Evolutionary conservation across 345 rosid genomes (phyloP).

Genomic region (Gossypium anomalum): DNA sequence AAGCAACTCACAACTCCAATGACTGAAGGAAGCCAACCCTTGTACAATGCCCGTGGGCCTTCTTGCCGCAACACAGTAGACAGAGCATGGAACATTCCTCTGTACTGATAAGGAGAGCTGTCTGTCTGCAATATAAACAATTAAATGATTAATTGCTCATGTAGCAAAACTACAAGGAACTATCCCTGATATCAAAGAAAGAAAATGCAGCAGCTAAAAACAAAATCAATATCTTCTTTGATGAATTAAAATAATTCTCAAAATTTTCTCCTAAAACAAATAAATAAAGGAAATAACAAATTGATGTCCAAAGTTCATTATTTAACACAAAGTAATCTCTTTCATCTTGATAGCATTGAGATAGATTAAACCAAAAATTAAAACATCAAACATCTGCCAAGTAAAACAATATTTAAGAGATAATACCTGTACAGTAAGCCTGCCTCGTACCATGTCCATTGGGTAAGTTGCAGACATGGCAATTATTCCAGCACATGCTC

Average conservation of each 20-base stretch:
- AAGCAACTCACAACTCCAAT: slow-evolving; percentile 89
- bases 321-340: not conserved
- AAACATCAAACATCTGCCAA: not conserved
- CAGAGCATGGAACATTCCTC: slow-evolving; percentile 91
- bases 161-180: not conserved
- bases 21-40: slow-evolving; percentile 99
- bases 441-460: slow-evolving; percentile 98
- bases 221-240: not conserved
- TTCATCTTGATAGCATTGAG: not conserved
- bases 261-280: not conserved
- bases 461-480: slow-evolving; percentile 99
- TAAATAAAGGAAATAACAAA: not conserved
- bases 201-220: not conserved
- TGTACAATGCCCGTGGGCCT: slow-evolving; percentile 94
- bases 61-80: slow-evolving; percentile 82
- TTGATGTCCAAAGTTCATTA: not conserved
- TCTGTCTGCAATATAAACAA: slow-evolving; percentile 53
- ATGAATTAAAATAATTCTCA: not conserved
- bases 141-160: slow-evolving; percentile 6
- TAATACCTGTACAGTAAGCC: slow-evolving; percentile 96
- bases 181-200: not conserved
- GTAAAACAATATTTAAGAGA: not conserved
- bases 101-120: slow-evolving; percentile 79
- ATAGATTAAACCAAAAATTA: not conserved
- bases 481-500: slow-evolving; percentile 99